phyloP scores from a whole-genome alignment of 106 monocot genomes.

The Triglochin maritima region DNA sequence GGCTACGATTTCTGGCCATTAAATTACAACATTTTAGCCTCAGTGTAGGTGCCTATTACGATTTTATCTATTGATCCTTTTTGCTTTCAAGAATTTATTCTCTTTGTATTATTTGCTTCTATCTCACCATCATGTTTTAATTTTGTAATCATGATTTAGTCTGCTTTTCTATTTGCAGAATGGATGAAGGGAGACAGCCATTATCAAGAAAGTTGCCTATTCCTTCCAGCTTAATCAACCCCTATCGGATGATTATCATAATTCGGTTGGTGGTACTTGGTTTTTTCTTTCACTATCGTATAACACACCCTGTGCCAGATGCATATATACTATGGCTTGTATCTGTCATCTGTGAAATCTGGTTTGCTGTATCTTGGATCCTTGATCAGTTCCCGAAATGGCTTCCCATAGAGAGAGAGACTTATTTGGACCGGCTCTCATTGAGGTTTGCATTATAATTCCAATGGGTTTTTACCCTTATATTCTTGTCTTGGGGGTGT shows the following conservation, averaged over 20 bases:
- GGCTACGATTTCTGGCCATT: too few relatives aligned
- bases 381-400: constrained; percentile 89
- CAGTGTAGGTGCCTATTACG: too few relatives aligned
- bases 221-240: constrained; percentile 62
- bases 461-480: background rate
- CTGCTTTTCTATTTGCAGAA: constrained; percentile 16
- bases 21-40: too few relatives aligned
- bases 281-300: constrained; percentile 74
- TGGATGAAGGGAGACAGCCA: constrained; percentile 83
- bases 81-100: too few relatives aligned
- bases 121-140: too few relatives aligned
- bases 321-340: constrained; percentile 63
- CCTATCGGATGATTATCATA: constrained; percentile 69
- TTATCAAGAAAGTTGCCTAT: constrained; percentile 67
- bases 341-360: constrained; percentile 75
- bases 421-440: constrained; percentile 59
- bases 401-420: constrained; percentile 77
- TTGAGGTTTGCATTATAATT: constrained; percentile 31
- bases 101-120: too few relatives aligned
- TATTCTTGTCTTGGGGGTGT: background rate
- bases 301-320: constrained; percentile 61
- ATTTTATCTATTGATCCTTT: too few relatives aligned
- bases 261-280: constrained; percentile 69
- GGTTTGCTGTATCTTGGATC: constrained; percentile 86
- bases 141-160: too few relatives aligned